Evolutionary conservation across 345 rosid species (phyloP), one percentile per base, ranked within the genome.

Genomic region (Noccaea bulbosa): DNA sequence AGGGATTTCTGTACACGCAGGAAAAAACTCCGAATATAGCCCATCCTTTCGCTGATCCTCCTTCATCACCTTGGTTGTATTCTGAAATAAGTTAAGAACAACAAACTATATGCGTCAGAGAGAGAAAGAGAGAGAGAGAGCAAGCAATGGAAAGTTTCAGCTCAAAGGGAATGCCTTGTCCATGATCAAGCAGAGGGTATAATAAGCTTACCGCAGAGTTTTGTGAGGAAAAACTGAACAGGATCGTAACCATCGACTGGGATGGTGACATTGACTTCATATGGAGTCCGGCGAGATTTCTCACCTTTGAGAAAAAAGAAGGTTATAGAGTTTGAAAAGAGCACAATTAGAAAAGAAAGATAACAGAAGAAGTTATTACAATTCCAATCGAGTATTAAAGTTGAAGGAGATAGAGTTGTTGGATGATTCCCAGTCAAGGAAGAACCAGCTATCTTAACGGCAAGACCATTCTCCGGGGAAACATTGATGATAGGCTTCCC

Each of bases 11-110:
- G n/a, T 86, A 94, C 99, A 89, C 78, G 87, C 93, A 94, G 79
- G 96, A 94, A 70, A 91, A 50, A 68, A 89, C 81, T 52, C 99
- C 99, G 52, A 91, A 94, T 67, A 81, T 77, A 50, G 93, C 96
- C 99, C 97, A 94, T 67, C 97, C 96, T 72, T 83, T 78, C n/a
- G 75, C 65, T 71, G 87, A 72, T 44, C 88, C 91, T 71, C 81
- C 90, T 60, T 65, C 82, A 69, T 56, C 66, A 40, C 81, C 80
- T 82, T 91, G 92, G 56, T 78, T 77, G 65, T 78, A 77, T 51
- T 85, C 99, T 94, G 88, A 81, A 79, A 65, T 50, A 38, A 68
- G 45, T 20, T 38, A 71, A 11, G 76, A 72, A 56, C 37, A 54
- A 59, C 33, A 48, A 37, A 32, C 1, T 14, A 17, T 34, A 17